phyloP scores from a whole-genome alignment of 345 rosid species.

The Diplotaxis tenuifolia region DNA sequence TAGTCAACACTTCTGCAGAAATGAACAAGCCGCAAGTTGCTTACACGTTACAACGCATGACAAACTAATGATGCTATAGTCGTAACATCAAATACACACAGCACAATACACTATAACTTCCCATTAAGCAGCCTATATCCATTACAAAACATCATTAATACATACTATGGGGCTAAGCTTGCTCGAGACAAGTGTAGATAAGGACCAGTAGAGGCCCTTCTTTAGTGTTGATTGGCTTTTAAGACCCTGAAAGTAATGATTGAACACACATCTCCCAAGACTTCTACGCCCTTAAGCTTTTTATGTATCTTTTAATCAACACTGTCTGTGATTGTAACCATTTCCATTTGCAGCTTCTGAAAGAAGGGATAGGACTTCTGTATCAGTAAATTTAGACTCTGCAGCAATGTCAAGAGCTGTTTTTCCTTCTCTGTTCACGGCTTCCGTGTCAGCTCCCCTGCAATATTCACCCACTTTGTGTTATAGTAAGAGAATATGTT shows the following conservation, averaged over 20 bases:
- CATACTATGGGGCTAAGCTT: constrained; percentile 10
- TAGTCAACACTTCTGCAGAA: constrained; percentile 16
- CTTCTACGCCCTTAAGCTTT: not conserved
- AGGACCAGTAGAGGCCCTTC: constrained; percentile 3
- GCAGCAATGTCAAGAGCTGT: constrained; percentile 55
- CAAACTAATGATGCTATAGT: constrained; percentile 14
- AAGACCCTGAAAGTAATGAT: not conserved
- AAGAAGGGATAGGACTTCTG: constrained; percentile 61
- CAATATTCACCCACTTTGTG: constrained; percentile 14
- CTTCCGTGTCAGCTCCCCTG: constrained; percentile 89
- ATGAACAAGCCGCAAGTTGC: constrained; percentile 18
- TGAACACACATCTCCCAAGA: constrained; percentile 26
- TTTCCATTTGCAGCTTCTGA: constrained; percentile 47
- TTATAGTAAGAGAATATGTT: not conserved
- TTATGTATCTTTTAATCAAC: constrained; percentile 16
- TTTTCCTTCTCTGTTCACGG: constrained; percentile 63
- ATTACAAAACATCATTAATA: constrained; percentile 31
- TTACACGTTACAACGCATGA: constrained; percentile 26
- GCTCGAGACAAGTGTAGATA: constrained; percentile 4
- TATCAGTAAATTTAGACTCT: constrained; percentile 55
- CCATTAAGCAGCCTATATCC: constrained; percentile 31
- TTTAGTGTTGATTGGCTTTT: constrained; percentile 23
- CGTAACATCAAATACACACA: constrained; percentile 28
- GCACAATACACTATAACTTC: constrained; percentile 30
- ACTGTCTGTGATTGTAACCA: constrained; percentile 41